Evolutionary conservation across 208 protist species (phyloP), one percentile per base, ranked within the genome.

Genomic region (Naegleria lovaniensis): DNA sequence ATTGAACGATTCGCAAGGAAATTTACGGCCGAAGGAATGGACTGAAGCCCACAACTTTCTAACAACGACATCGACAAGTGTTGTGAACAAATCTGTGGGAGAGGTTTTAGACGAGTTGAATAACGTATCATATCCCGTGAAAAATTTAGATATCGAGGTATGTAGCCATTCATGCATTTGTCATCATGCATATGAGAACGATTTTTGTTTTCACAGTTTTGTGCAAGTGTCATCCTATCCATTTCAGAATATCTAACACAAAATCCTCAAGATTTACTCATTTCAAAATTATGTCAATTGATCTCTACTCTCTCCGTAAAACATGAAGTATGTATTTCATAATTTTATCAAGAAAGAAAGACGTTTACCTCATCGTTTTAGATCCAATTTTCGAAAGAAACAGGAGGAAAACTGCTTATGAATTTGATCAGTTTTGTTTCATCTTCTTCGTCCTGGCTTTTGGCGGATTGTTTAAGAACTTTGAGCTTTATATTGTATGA

Each of bases 261-360:
- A 13, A 13, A 29, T 36, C 7, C 16, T 6, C 83, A 85, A 48
- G 83, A 85, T 40, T 85, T 85, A 43, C 13, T 85, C 16, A 48
- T 48, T 48, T 85, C 83, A 9, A 85, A 85, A 48, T 48, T 85
- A 38, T 51, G 39, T 19, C 83, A 85, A 85, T 33, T 85, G 16
- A 43, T 85, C 4, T 51, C 83, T 19, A 85, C 83, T 48, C 16
- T 85, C 0, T 48, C 22, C 7, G 13, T 48, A 7, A 85, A 85
- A 85, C 83, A 85, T 29, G 39, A 85, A 48, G 83, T 85, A 85
- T 0, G 83, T 79, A 75, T 75, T 39, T 84, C n/a, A 38, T n/a
- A n/a, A n/a, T n/a, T n/a, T 75, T 75, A 75, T 22, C 58, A 75
- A 29, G 16, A 75, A 29, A 75, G 58, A 75, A n/a, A n/a, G n/a